Percentiles rank a stretch among this genome's conserved stretches.
phyloP scores from a whole-genome alignment of 306 rosid species.

The Mucuna pruriens region DNA sequence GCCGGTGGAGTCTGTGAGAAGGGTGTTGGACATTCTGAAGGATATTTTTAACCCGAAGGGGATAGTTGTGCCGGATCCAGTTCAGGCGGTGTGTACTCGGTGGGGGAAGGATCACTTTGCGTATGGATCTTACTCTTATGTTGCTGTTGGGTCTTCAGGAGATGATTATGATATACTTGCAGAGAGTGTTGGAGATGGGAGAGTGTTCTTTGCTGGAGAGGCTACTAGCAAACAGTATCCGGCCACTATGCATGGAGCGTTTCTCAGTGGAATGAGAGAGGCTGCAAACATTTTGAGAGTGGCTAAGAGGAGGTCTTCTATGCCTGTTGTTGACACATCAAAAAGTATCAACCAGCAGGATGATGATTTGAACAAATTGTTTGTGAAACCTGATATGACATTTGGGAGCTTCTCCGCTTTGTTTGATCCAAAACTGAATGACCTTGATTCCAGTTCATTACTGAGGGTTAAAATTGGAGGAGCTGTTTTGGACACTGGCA shows the following conservation, averaged over 20 bases:
- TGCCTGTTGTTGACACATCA: conserved; percentile 36
- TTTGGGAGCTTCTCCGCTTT: conserved; percentile 76
- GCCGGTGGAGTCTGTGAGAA: conserved; percentile 80
- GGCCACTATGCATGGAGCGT: conserved; percentile 94
- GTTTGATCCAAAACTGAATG: conserved; percentile 62
- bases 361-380: conserved; percentile 58
- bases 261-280: conserved; percentile 94
- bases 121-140: conserved; percentile 81
- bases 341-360: conserved; percentile 35
- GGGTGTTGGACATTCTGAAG: conserved; percentile 72
- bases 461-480: conserved; percentile 68
- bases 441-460: conserved; percentile 59
- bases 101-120: conserved; percentile 86
- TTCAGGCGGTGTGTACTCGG: conserved; percentile 83
- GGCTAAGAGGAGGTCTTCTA: conserved; percentile 56
- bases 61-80: conserved; percentile 77
- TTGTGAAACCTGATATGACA: conserved; percentile 61
- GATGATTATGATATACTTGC: conserved; percentile 89
- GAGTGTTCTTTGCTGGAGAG: conserved; percentile 91
- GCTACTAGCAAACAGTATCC: conserved; percentile 91
- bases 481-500: conserved; percentile 31
- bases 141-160: conserved; percentile 88
- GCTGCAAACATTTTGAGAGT: conserved; percentile 87
- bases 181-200: conserved; percentile 75
- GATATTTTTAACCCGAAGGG: conserved; percentile 81